Evolutionary conservation across 148 eudicot species (phyloP).

Genomic region (Polygonum aviculare): DNA sequence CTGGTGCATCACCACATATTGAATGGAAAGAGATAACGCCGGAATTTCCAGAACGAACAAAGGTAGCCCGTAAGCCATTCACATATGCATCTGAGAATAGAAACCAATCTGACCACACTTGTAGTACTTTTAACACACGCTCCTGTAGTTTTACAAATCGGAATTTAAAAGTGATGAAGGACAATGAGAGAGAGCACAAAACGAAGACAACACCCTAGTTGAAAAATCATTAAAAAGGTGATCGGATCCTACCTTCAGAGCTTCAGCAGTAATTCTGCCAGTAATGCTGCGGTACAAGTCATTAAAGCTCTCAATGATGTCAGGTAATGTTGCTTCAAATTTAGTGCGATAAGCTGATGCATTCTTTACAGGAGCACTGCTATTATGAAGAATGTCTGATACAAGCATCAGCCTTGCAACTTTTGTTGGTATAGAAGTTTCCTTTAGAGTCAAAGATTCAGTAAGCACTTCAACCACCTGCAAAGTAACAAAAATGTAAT

Average conservation of each 20-base stretch:
- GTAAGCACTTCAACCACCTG: conserved; percentile 97
- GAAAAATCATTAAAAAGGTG: background rate
- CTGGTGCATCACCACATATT: conserved; percentile 74
- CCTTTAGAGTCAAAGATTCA: conserved; percentile 91
- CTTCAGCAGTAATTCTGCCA: conserved; percentile 96
- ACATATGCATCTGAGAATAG: conserved; percentile 93
- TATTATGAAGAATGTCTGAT: conserved; percentile 92
- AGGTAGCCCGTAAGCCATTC: conserved; percentile 88
- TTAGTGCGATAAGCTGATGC: conserved; percentile 99
- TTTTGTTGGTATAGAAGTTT: conserved; percentile 98
- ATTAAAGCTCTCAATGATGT: conserved; percentile 90
- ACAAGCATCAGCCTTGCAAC: conserved; percentile 99
- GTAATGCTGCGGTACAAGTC: conserved; percentile 83
- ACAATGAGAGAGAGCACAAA: background rate
- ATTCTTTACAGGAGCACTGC: conserved; percentile 97
- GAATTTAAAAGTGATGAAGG: background rate
- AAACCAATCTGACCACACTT: conserved; percentile 99
- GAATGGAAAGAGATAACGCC: conserved; percentile 82
- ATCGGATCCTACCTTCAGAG: conserved; percentile 60
- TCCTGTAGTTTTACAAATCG: conserved; percentile 38
- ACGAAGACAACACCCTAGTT: background rate
- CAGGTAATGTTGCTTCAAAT: conserved; percentile 82
- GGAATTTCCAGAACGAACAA: conserved; percentile 71
- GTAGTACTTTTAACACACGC: conserved; percentile 91
- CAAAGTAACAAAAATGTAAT: conserved; percentile 1